Evolutionary conservation across 2,329 filamentous ascomycete genomes (phyloP).

Genomic region (Gaeumannomyces sp.): DNA sequence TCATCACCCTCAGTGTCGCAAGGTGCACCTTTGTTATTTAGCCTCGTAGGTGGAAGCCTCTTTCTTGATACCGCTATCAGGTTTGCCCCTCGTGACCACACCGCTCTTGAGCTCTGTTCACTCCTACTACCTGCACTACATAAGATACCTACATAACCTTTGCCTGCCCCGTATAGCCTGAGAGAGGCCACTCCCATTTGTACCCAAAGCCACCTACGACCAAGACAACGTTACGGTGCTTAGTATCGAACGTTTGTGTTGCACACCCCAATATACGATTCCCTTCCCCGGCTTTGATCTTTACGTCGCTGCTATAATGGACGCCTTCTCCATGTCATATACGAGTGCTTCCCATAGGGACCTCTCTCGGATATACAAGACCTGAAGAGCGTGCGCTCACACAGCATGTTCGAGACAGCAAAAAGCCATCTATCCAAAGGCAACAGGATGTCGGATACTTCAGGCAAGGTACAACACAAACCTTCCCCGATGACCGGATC

Average conservation of each 20-base stretch:
- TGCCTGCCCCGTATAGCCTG: background rate
- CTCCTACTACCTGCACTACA: background rate
- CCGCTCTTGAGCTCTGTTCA: background rate
- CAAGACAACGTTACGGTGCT: background rate
- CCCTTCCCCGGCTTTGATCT: background rate
- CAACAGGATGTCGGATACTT: background rate
- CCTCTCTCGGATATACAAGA: constrained; percentile 45
- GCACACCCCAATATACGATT: background rate
- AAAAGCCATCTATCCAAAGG: no score
- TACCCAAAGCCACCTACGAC: background rate
- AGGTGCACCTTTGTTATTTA: background rate
- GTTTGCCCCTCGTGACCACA: background rate
- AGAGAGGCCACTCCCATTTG: background rate
- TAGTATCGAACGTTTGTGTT: background rate
- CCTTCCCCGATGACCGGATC: constrained; percentile 12
- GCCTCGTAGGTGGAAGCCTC: background rate
- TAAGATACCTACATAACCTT: background rate
- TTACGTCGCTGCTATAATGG: constrained; percentile 29
- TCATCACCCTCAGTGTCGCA: background rate
- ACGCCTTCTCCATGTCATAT: constrained; percentile 45
- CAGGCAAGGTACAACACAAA: background rate
- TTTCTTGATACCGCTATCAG: background rate
- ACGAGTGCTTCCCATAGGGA: constrained; percentile 36
- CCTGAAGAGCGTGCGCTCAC: constrained; percentile 34
- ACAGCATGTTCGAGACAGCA: constrained; percentile 24